Evolutionary conservation across 495 filamentous ascomycete species (phyloP), one percentile per base, ranked within the genome.

Genomic region (Penicillium paradoxum): DNA sequence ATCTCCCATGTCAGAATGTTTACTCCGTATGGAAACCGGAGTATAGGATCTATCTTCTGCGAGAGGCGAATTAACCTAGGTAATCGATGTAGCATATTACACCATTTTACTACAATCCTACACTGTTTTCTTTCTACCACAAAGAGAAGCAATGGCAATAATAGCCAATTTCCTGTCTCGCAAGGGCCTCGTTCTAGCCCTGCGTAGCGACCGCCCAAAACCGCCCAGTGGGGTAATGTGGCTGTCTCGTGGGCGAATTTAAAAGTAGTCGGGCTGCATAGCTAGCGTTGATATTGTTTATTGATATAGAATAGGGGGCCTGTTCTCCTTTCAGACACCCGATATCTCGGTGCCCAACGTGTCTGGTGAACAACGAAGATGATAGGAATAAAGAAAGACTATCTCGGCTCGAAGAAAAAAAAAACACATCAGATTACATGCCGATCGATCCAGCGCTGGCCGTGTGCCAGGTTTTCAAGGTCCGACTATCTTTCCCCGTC

Each of bases 171-270:
- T 47, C 37, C 48, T 41, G 32, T 51, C 18, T 51, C 48, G 49
- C 49, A 36, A 33, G 18, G 38, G 18, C 49, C 49, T 11, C 49
- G 48, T 42, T 51, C 49, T 51, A 51, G 49, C 38, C 49, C 45
- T 15, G 37, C 37, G 13, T 41, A 17, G 48, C 38, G 19, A 51
- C 18, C 49, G 29, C 38, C 29, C 29, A 51, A 51, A 42, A 51
- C 49, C 49, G 49, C 39, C 49, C 49, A 43, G 49, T 51, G 49
- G 49, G 38, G 49, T 51, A 42, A 22, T 27, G 39, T 51, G 49
- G 38, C 49, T 43, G 45, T 37, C 44, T n/a, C 19, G 9, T 34
- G 32, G 45, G 45, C 21, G 24, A 41, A 34, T 43, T 30, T 2
- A 10, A 43, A 43, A 51, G 32, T 17, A 11, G 18, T 42, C 18